These are phyloP conservation scores for Ophiostoma sp. DNA, from an alignment of 2,329 filamentous ascomycete genomes.

Conservation along the genomic window DNA sequence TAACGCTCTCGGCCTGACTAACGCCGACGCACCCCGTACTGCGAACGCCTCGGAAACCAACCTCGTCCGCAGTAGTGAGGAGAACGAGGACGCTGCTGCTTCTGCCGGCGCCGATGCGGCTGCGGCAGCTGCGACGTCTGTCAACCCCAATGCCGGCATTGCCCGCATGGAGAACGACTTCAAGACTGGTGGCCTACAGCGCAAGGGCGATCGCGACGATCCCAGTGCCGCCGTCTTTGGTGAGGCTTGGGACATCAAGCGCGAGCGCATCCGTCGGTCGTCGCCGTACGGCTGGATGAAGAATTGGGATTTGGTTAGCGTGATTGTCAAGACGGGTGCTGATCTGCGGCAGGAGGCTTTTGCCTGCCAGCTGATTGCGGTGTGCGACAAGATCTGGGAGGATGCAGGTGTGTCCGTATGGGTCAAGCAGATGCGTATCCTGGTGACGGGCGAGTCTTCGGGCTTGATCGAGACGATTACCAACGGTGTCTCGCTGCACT, in stretches of 20 bases:
- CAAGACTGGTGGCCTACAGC: constrained; percentile 79
- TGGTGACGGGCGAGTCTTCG: constrained; percentile 81
- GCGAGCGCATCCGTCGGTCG: constrained; percentile 77
- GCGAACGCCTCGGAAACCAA: not conserved
- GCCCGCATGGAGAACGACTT: constrained; percentile 88
- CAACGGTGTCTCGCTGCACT: constrained; percentile 84
- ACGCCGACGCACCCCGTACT: not conserved
- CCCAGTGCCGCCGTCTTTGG: constrained; percentile 84
- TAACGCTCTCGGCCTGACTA: not conserved
- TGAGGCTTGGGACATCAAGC: constrained; percentile 82
- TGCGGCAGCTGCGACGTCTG: constrained; percentile 43
- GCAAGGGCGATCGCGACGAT: constrained; percentile 79
- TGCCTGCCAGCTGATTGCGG: constrained; percentile 78
- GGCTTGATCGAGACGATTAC: constrained; percentile 86
- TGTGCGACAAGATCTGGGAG: constrained; percentile 79
- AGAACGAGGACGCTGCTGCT: constrained; percentile 14
- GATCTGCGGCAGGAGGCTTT: constrained; percentile 84
- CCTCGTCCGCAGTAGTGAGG: constrained; percentile 11
- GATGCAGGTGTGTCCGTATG: constrained; percentile 76
- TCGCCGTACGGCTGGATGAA: constrained; percentile 88
- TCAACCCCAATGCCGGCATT: constrained; percentile 71
- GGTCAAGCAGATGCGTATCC: constrained; percentile 84
- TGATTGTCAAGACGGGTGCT: constrained; percentile 84
- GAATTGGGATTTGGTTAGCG: constrained; percentile 84
- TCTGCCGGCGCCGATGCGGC: constrained; percentile 37